Conservation (phyloP, 1,284 basidiomycete genomes). For the Cryptococcus neoformans region DNA sequence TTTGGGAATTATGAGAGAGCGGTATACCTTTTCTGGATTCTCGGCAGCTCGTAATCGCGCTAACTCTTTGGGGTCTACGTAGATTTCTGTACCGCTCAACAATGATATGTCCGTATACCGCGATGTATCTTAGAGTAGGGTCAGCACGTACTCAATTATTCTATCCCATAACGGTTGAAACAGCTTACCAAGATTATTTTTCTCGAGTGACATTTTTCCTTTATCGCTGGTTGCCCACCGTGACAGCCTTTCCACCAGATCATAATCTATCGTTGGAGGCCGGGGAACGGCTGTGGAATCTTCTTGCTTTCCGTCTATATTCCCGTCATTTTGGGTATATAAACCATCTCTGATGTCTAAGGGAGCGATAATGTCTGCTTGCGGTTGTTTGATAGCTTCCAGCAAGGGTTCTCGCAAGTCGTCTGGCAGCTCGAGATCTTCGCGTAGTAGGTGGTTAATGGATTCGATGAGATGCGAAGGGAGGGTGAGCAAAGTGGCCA, state of each 20-base stretch:
- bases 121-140: conserved; percentile 22
- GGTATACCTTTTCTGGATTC: conserved; percentile 19
- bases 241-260: conserved; percentile 7
- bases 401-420: conserved; percentile 4
- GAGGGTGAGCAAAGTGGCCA: conserved; percentile 30
- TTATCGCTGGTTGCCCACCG: conserved; percentile 8
- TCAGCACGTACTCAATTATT: neutral
- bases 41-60: conserved; percentile 17
- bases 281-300: neutral
- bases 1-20: neutral
- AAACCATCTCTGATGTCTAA: neutral
- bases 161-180: neutral
- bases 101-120: conserved; percentile 32
- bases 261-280: conserved; percentile 9
- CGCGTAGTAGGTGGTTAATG: conserved; percentile 19
- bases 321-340: neutral
- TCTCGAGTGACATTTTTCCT: neutral
- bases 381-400: neutral
- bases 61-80: conserved; percentile 29
- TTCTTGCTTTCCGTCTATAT: neutral
- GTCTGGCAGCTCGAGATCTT: conserved; percentile 14
- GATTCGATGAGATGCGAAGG: conserved; percentile 31
- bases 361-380: neutral
- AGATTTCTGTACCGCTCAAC: conserved; percentile 38
- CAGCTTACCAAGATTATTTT: neutral